phyloP scores from a whole-genome alignment of 257 asterid species.

The Thymus quinquecostatus region DNA sequence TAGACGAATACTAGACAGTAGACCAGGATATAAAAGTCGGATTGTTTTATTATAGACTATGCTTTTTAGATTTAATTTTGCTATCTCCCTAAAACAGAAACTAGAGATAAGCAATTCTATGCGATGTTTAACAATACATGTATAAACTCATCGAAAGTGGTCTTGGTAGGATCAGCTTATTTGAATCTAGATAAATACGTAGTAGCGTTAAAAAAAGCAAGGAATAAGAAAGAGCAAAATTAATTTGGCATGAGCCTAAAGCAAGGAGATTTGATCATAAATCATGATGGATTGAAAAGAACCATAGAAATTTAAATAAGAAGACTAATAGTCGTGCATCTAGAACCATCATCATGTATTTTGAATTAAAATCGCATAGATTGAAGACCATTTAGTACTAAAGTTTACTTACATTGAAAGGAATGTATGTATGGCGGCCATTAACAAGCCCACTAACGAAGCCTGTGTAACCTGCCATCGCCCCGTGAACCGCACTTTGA shows the following conservation, averaged over 20 bases:
- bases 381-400: conserved; percentile 38
- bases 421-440: conserved; percentile 70
- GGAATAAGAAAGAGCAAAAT: conserved; percentile 19
- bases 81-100: neutral
- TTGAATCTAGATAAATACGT: neutral
- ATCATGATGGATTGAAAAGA: neutral
- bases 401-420: conserved; percentile 58
- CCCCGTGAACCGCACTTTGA: conserved; percentile 83
- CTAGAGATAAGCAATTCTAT: too few species aligned
- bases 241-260: too few species aligned
- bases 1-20: neutral
- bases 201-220: neutral
- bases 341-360: conserved; percentile 29
- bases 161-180: neutral
- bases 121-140: too few species aligned
- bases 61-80: conserved; percentile 17
- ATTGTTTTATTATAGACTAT: neutral
- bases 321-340: conserved; percentile 10
- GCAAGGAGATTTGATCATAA: too few species aligned
- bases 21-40: neutral
- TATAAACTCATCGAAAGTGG: neutral
- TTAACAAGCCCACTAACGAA: conserved; percentile 70
- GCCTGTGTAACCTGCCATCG: conserved; percentile 80
- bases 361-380: neutral
- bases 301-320: neutral